A percentile compares a stretch with the other conserved stretches of the same genome.
These are phyloP conservation scores for Penicillium coffeae DNA, from an alignment of 495 filamentous ascomycete genomes.

Conservation along the genomic window DNA sequence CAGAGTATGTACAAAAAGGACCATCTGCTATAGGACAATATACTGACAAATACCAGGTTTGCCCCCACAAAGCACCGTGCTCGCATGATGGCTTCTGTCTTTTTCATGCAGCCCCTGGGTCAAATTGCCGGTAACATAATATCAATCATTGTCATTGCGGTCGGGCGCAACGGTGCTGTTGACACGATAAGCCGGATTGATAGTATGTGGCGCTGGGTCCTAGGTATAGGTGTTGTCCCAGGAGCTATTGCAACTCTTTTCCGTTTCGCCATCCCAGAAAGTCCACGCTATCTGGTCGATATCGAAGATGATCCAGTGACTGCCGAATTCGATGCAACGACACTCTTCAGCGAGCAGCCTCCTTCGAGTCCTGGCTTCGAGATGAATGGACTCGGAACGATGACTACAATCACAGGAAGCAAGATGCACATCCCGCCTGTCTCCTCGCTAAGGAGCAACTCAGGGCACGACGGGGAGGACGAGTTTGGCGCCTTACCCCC, in stretches of 20 bases:
- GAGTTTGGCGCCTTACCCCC: constrained; percentile 23
- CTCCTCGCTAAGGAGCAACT: constrained; percentile 25
- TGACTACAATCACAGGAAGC: constrained; percentile 6
- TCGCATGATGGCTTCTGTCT: constrained; percentile 63
- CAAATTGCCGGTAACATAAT: constrained; percentile 59
- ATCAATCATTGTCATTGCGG: constrained; percentile 42
- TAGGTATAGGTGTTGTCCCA: constrained; percentile 58
- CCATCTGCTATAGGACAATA: neutral
- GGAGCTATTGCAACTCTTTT: constrained; percentile 55
- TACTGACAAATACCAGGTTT: constrained; percentile 36
- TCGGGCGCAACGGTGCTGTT: constrained; percentile 23
- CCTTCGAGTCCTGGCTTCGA: constrained; percentile 15
- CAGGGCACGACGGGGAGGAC: constrained; percentile 22
- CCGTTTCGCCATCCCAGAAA: constrained; percentile 60
- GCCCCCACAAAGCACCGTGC: constrained; percentile 56
- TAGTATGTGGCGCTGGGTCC: constrained; percentile 56
- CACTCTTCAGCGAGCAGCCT: constrained; percentile 32
- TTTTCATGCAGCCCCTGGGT: constrained; percentile 63
- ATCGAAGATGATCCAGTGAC: constrained; percentile 46
- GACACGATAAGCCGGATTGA: constrained; percentile 40
- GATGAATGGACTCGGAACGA: constrained; percentile 5
- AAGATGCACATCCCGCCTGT: constrained; percentile 22
- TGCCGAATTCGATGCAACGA: constrained; percentile 45
- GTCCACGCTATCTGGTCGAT: constrained; percentile 53
- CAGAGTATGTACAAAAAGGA: constrained; percentile 46